These are phyloP conservation scores for Penicillium ochrochloron DNA, from an alignment of 495 filamentous ascomycete genomes.

Conservation along the genomic window DNA sequence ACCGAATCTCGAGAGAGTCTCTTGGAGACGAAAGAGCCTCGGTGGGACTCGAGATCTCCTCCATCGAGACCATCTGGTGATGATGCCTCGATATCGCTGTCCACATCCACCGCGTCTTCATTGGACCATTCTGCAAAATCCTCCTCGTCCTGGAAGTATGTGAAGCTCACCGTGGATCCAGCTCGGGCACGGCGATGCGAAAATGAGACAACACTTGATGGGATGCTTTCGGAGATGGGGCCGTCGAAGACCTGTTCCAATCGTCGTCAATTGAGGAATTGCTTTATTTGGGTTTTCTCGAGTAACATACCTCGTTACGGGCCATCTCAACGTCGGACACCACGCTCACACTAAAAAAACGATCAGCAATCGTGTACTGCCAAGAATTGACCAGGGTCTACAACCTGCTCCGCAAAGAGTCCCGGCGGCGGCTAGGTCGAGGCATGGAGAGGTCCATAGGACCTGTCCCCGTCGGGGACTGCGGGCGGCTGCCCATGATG, in stretches of 20 bases:
- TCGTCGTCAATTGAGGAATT: constrained; percentile 9
- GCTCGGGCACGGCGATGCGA: constrained; percentile 74
- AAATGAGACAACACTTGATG: constrained; percentile 87
- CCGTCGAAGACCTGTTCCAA: constrained; percentile 78
- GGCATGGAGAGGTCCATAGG: constrained; percentile 31
- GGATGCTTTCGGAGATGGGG: constrained; percentile 92
- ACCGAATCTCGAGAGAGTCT: constrained; percentile 66
- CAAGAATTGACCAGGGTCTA: constrained; percentile 6
- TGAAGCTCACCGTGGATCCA: constrained; percentile 86
- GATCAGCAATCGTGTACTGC: constrained; percentile 27
- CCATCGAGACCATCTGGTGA: constrained; percentile 37
- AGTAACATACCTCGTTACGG: constrained; percentile 77
- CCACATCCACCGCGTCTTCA: constrained; percentile 56
- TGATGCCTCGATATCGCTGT: constrained; percentile 59
- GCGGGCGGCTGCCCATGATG: constrained; percentile 33
- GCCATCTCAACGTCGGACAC: constrained; percentile 99
- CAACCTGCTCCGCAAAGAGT: constrained; percentile 77
- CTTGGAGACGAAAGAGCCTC: constrained; percentile 45
- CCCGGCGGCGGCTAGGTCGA: constrained; percentile 53
- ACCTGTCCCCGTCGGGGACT: constrained; percentile 30
- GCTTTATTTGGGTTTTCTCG: background rate
- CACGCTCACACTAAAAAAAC: constrained; percentile 65
- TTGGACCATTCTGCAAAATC: constrained; percentile 56
- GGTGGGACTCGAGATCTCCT: constrained; percentile 39
- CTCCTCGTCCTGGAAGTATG: constrained; percentile 74